Percentiles rank a stretch among this genome's conserved stretches.
These are phyloP conservation scores for Acanthamoeba royreba DNA, from an alignment of 208 protist genomes.

Conservation along the genomic window DNA sequence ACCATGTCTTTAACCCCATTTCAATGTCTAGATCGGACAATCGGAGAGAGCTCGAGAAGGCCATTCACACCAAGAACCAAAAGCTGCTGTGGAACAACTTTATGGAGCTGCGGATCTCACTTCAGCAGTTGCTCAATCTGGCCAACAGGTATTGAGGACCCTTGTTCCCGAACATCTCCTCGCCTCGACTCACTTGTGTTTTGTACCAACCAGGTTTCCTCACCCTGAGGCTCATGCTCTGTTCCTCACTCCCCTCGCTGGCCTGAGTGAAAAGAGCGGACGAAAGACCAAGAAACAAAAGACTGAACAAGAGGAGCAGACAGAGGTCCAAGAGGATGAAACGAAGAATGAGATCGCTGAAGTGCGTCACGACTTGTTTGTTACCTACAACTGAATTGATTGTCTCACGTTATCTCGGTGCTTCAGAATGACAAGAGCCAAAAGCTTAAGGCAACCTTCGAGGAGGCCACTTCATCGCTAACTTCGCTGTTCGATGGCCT, in stretches of 20 bases:
- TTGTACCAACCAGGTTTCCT: background rate
- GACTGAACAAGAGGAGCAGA: background rate
- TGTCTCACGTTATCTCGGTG: too few species aligned
- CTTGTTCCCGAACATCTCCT: background rate
- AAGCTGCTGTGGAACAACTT: constrained; percentile 43
- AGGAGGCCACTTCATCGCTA: background rate
- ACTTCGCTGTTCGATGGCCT: background rate
- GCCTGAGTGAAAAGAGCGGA: background rate
- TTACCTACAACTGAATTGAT: too few species aligned
- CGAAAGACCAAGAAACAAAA: background rate
- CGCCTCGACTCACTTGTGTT: background rate
- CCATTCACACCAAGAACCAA: constrained; percentile 27
- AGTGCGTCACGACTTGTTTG: too few species aligned
- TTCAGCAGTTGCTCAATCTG: background rate
- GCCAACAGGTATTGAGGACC: constrained; percentile 33
- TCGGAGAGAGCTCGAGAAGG: constrained; percentile 17
- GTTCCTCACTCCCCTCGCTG: background rate
- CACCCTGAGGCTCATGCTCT: background rate
- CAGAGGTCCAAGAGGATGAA: background rate
- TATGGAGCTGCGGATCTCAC: background rate
- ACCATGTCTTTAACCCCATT: too few species aligned
- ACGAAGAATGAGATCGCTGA: background rate
- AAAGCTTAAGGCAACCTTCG: background rate
- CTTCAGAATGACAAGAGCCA: too few species aligned
- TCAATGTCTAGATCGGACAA: constrained; percentile 17